Conservation (phyloP, 768 basidiomycete species). For the Scleroderma bovista region DNA sequence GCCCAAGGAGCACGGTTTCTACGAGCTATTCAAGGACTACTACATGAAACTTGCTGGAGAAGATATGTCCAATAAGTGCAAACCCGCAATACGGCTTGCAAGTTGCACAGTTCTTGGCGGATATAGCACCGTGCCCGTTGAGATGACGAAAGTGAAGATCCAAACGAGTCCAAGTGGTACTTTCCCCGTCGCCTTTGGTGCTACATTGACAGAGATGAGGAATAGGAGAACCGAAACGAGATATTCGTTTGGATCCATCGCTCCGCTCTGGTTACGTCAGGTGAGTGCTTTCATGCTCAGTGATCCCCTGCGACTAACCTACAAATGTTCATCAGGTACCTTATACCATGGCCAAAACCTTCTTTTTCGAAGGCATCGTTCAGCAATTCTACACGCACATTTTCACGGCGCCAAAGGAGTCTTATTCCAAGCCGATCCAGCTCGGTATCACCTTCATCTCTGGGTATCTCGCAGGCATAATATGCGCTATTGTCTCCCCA, state of each 20-base stretch:
- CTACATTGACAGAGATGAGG: slow-evolving; percentile 66
- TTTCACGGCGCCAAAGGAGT: slow-evolving; percentile 72
- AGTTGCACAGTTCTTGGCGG: slow-evolving; percentile 96
- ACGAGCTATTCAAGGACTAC: slow-evolving; percentile 91
- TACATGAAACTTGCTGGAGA: slow-evolving; percentile 90
- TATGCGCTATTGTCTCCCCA: slow-evolving; percentile 96
- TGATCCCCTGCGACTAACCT: neutral
- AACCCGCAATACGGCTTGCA: slow-evolving; percentile 87
- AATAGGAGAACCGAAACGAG: slow-evolving; percentile 63
- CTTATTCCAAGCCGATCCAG: slow-evolving; percentile 76
- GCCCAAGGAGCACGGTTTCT: slow-evolving; percentile 95
- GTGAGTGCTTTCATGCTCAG: slow-evolving; percentile 30
- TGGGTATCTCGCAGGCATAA: slow-evolving; percentile 92
- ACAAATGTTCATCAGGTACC: slow-evolving; percentile 58
- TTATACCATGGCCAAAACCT: slow-evolving; percentile 99
- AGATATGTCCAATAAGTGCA: slow-evolving; percentile 73
- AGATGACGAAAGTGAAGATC: slow-evolving; percentile 91
- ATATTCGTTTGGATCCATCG: slow-evolving; percentile 80
- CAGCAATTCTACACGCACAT: slow-evolving; percentile 84
- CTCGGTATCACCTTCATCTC: slow-evolving; percentile 87
- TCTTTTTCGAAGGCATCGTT: slow-evolving; percentile 89
- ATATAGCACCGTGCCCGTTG: slow-evolving; percentile 90
- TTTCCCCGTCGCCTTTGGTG: slow-evolving; percentile 71
- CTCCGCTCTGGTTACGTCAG: slow-evolving; percentile 86
- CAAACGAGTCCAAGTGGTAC: slow-evolving; percentile 72